Conservation (phyloP, 75 land plant species). For the Chamaecyparis obtusa region DNA sequence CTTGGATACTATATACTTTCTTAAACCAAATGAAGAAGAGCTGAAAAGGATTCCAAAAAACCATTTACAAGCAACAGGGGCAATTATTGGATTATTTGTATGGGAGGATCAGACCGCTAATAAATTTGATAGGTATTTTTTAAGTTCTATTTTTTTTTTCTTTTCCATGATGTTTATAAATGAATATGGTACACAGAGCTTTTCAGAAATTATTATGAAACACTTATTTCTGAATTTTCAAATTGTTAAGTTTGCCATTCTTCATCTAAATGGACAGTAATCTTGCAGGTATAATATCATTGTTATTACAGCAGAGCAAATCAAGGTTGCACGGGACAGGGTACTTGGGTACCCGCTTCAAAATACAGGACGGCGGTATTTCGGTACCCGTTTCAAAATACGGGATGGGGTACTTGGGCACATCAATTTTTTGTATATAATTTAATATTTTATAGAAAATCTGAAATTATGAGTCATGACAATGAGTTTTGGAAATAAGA, state of each 20-base stretch:
- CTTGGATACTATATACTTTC: conserved; percentile 41
- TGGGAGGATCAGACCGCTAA: conserved; percentile 17
- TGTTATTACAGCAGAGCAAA: conserved; percentile 57
- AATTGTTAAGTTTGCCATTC: not conserved
- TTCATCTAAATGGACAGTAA: not conserved
- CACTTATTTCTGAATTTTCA: not conserved
- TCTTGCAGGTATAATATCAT: conserved; percentile 32
- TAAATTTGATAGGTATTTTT: conserved; percentile 42
- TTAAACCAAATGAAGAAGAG: conserved; percentile 53
- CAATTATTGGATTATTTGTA: conserved; percentile 45
- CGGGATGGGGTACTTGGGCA: no score
- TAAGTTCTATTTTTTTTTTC: not conserved
- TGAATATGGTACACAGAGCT: not conserved
- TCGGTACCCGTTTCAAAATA: no score
- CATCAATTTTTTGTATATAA: no score
- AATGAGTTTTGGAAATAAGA: no score
- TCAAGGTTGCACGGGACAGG: no score
- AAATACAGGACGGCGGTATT: no score
- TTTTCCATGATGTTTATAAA: not conserved
- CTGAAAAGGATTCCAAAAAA: conserved; percentile 33
- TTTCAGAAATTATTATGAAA: not conserved
- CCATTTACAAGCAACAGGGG: conserved; percentile 33
- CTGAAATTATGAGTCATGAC: no score
- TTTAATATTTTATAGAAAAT: no score
- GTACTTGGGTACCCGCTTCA: no score